A percentile compares a stretch with the other conserved stretches of the same genome.
Evolutionary conservation across 768 basidiomycete species (phyloP).

Genomic region (Phaffia tasmanica): DNA sequence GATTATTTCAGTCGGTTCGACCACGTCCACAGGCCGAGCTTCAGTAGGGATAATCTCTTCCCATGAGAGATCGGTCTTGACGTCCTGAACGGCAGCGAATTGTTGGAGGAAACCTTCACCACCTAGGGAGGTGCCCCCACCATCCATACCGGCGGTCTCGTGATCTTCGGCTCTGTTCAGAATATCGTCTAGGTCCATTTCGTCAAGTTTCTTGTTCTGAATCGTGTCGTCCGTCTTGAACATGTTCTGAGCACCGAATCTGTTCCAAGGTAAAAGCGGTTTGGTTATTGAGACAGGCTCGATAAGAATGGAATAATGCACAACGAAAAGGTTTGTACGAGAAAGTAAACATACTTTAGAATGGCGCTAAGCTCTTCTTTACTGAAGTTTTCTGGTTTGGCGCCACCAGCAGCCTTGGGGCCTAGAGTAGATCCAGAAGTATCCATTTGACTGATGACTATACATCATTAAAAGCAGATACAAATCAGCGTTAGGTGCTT

Average conservation of each 20-base stretch:
- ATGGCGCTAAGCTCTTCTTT: constrained; percentile 96
- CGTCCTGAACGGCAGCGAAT: constrained; percentile 90
- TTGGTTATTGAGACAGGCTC: background rate
- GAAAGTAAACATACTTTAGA: constrained; percentile 48
- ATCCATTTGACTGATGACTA: constrained; percentile 99
- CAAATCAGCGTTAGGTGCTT: background rate
- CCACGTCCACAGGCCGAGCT: constrained; percentile 71
- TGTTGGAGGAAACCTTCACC: constrained; percentile 92
- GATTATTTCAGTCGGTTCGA: constrained; percentile 55
- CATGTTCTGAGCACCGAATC: constrained; percentile 95
- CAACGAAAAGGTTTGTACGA: background rate
- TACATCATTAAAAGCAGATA: constrained; percentile 5
- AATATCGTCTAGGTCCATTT: constrained; percentile 98
- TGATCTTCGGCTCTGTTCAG: constrained; percentile 93
- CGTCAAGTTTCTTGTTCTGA: constrained; percentile 90
- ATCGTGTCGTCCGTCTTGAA: constrained; percentile 93
- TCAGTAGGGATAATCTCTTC: constrained; percentile 96
- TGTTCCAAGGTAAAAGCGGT: background rate
- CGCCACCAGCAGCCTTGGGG: constrained; percentile 10
- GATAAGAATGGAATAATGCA: background rate
- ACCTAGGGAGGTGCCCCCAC: constrained; percentile 86
- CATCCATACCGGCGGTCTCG: constrained; percentile 74
- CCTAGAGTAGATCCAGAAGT: constrained; percentile 93
- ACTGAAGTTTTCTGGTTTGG: constrained; percentile 70
- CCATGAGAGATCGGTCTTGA: constrained; percentile 91